Evolutionary conservation across 1,284 basidiomycete species (phyloP), one percentile per base, ranked within the genome.

Genomic region (Microbotryum intermedium): DNA sequence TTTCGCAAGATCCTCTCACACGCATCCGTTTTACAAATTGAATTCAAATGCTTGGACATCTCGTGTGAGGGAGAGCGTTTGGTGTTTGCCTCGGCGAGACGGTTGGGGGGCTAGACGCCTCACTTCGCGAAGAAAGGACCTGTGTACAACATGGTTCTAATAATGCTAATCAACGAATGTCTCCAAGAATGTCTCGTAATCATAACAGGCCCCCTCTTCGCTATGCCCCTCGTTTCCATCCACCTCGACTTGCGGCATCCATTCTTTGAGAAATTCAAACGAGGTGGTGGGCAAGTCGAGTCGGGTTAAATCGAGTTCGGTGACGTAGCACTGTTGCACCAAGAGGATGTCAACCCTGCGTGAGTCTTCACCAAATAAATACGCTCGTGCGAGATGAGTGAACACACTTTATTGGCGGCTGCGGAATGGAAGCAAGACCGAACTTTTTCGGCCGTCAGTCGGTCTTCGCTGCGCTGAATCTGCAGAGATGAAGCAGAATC

Each of bases 381-480:
- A 18, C 43, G 64, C 50, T 49, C 25, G 2, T 29, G 23, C 4
- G 7, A 25, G 34, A 11, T 8, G 26, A 20, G n/a, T 28, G 20
- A 23, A 61, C 81, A 48, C 65, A 88, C 91, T 81, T 97, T 97
- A 72, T 93, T 87, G 16, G 80, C 83, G 2, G 92, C 90, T 49
- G 97, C 85, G 9, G 89, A 90, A 50, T 89, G 84, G 83, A 98
- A 98, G 2, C 93, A 85, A 67, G 93, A 90, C 23, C 89, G 83
- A 62, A 98, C 80, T 72, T 97, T 94, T 58, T 93, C 90, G 0
- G 87, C 83, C 1, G 90, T 88, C 1, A 90, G 93, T 58, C 94
- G 90, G 73, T 97, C 95, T 77, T 97, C 90, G 30, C 85, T 94
- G 67, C 97, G 94, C 52, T 93, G 90, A 51, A 93, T 87, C 90